A percentile compares a stretch with the other conserved stretches of the same genome.
Evolutionary conservation across 192 early-diverging fungal genomes (phyloP).

Genomic region (Backusella mclennaniae): DNA sequence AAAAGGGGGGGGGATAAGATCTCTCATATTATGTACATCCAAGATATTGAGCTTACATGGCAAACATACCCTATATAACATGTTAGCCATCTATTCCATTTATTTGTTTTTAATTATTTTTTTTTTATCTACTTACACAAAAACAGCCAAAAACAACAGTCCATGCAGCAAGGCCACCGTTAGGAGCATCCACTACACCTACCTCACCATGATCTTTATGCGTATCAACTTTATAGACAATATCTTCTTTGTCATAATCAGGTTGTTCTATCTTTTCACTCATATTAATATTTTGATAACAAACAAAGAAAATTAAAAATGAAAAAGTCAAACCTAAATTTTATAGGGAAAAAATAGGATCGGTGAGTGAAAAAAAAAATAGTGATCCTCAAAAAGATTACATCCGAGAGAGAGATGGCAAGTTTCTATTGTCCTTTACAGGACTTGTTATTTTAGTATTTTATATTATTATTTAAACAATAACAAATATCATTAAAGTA

Average conservation of each 20-base stretch:
- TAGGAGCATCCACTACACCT: slow-evolving; percentile 32
- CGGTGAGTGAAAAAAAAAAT: neutral
- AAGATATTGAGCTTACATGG: slow-evolving; percentile 18
- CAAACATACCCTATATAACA: slow-evolving; percentile 27
- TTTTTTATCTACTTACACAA: slow-evolving; percentile 28
- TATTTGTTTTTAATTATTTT: neutral
- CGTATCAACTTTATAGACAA: neutral
- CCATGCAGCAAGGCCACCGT: slow-evolving; percentile 45
- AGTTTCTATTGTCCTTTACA: neutral
- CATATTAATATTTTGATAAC: neutral
- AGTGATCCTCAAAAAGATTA: neutral
- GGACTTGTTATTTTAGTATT: neutral
- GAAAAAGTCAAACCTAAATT: neutral
- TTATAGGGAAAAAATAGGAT: neutral
- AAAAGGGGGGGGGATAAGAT: too few species aligned
- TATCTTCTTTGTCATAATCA: neutral
- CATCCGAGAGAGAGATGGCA: neutral
- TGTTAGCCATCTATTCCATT: neutral
- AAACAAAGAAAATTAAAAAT: neutral
- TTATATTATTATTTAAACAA: neutral
- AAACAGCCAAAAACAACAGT: slow-evolving; percentile 43
- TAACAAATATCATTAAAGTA: neutral
- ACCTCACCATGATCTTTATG: neutral
- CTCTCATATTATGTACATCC: too few species aligned
- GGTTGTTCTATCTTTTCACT: neutral